Percentiles rank a stretch among this genome's conserved stretches.
phyloP scores from a whole-genome alignment of 129 eudicot genomes.

The Ambrosia trifida region DNA sequence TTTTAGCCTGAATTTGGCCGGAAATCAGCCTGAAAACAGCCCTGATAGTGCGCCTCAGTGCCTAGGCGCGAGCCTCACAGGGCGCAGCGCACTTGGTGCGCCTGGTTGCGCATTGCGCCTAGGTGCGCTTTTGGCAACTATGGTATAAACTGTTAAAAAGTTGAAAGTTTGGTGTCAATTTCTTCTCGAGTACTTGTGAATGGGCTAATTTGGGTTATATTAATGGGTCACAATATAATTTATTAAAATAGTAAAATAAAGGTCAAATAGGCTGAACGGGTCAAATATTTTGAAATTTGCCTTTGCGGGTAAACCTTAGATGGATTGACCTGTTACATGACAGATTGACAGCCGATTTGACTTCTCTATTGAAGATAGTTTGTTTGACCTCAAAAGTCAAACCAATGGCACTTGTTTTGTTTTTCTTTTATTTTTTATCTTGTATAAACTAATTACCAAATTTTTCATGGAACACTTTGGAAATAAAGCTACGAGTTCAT shows the following conservation, averaged over 20 bases:
- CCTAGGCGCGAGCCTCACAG: too few species aligned
- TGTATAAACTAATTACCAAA: background rate
- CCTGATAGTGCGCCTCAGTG: too few species aligned
- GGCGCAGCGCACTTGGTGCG: too few species aligned
- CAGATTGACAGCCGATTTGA: background rate
- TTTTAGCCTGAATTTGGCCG: too few species aligned
- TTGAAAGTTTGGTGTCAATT: background rate
- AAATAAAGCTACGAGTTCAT: slow-evolving; percentile 78
- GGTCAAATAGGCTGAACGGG: slow-evolving; percentile 1
- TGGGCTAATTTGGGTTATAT: background rate
- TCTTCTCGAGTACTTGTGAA: background rate
- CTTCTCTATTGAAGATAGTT: background rate
- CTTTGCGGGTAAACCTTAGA: background rate
- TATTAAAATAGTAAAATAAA: background rate
- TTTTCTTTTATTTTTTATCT: background rate
- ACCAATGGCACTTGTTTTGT: background rate
- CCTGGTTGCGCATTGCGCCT: too few species aligned
- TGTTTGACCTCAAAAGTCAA: slow-evolving; percentile 17
- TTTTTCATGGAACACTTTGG: slow-evolving; percentile 9
- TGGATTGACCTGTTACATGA: background rate
- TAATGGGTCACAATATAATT: background rate
- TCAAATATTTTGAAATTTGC: background rate
- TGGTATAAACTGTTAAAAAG: background rate
- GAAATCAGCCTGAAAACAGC: too few species aligned
- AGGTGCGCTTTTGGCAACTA: too few species aligned